These are phyloP conservation scores for Dissoconium aciculare DNA, from an alignment of 2,329 filamentous ascomycete species.

Conservation along the genomic window DNA sequence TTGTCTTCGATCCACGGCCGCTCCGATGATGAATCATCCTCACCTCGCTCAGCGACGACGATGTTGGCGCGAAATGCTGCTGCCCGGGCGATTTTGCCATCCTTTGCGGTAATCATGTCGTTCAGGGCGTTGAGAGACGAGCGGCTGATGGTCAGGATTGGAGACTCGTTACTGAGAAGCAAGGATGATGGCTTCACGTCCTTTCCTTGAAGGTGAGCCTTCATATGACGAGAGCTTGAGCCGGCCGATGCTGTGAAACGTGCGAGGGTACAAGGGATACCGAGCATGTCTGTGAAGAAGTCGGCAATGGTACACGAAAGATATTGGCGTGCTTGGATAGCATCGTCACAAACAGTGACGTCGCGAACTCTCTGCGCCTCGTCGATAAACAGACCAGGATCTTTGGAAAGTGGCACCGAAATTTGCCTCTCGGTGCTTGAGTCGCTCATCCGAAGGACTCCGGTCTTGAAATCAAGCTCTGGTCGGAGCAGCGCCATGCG, in stretches of 20 bases:
- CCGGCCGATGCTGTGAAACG: conserved; percentile 55
- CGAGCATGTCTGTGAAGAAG: conserved; percentile 66
- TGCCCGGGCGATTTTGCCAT: conserved; percentile 50
- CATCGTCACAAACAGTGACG: conserved; percentile 72
- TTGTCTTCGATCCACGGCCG: conserved; percentile 64
- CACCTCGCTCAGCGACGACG: conserved; percentile 44
- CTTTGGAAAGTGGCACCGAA: conserved; percentile 47
- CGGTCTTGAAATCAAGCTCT: conserved; percentile 51
- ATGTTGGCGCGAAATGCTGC: conserved; percentile 83
- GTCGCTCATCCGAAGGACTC: conserved; percentile 46
- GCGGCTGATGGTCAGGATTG: conserved; percentile 70
- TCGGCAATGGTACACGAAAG: conserved; percentile 46
- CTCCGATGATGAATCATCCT: conserved; percentile 22
- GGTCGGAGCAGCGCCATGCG: conserved; percentile 76
- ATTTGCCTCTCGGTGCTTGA: conserved; percentile 24
- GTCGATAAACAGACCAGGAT: conserved; percentile 43
- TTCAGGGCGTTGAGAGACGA: conserved; percentile 71
- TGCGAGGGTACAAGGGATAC: conserved; percentile 67
- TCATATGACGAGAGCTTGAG: conserved; percentile 51
- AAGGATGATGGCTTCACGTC: conserved; percentile 41
- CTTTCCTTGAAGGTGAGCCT: conserved; percentile 42
- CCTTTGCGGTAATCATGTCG: conserved; percentile 47
- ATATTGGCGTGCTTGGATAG: conserved; percentile 57
- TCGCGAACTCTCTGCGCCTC: conserved; percentile 22
- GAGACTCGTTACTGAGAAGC: conserved; percentile 80